These are phyloP conservation scores for Phytophthora sojae DNA, from an alignment of 352 stramenopile genomes.

Conservation along the genomic window DNA sequence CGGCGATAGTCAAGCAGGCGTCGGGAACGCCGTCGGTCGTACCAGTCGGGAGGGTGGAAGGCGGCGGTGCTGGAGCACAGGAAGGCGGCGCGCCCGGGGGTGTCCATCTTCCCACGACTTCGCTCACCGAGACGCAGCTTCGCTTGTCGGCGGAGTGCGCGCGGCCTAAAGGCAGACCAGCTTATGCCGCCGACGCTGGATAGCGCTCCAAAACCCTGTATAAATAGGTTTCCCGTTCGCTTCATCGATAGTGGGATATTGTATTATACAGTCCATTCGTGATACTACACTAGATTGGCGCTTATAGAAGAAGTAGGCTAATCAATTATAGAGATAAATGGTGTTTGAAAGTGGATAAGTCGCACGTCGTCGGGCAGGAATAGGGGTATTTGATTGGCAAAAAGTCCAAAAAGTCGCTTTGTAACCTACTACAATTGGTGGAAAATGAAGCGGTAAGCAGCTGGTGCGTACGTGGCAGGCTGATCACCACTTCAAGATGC, in stretches of 20 bases:
- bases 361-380: conserved; percentile 1
- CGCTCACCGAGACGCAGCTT: conserved; percentile 19
- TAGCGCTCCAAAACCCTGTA: neutral
- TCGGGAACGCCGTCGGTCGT: neutral
- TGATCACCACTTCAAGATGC: neutral
- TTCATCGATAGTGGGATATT: neutral
- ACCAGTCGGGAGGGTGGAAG: conserved; percentile 85
- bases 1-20: neutral
- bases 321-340: neutral
- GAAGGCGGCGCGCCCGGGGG: conserved; percentile 77
- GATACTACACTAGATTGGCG: too few relatives aligned
- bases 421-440: conserved; percentile 6
- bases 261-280: neutral
- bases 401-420: conserved; percentile 6
- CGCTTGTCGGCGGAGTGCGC: conserved; percentile 19
- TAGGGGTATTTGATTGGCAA: conserved; percentile 12
- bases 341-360: neutral
- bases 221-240: neutral
- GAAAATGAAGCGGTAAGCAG: conserved; percentile 4
- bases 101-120: conserved; percentile 33
- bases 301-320: neutral
- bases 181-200: conserved; percentile 29
- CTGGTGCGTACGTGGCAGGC: neutral
- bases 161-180: conserved; percentile 6
- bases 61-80: conserved; percentile 78